Evolutionary conservation across 2,329 filamentous ascomycete genomes (phyloP).

Genomic region (Ophiostoma angusticollis): DNA sequence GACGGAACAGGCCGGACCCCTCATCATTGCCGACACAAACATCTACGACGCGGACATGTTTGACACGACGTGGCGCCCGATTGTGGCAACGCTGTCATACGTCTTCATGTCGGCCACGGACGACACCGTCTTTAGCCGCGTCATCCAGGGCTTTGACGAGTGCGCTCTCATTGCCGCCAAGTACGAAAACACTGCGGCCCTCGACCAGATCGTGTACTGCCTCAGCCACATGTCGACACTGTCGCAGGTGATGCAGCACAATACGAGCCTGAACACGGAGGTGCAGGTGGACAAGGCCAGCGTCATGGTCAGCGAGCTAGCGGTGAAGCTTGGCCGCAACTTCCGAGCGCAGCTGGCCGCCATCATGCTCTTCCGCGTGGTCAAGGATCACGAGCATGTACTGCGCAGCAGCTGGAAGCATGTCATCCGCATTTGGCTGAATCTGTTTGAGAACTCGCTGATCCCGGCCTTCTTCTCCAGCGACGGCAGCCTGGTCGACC

Average conservation of each 20-base stretch:
- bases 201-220: constrained; percentile 87
- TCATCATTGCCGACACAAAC: constrained; percentile 78
- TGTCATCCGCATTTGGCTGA: constrained; percentile 84
- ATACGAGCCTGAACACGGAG: constrained; percentile 85
- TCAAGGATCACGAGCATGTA: constrained; percentile 69
- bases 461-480: constrained; percentile 65
- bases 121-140: constrained; percentile 83
- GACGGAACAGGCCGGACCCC: constrained; percentile 58
- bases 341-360: constrained; percentile 89
- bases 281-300: constrained; percentile 83
- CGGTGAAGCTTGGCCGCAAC: constrained; percentile 87
- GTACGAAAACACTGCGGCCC: constrained; percentile 69
- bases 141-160: constrained; percentile 91
- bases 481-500: constrained; percentile 50
- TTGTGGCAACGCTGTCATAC: constrained; percentile 88
- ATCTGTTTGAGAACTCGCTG: constrained; percentile 90
- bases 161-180: constrained; percentile 84
- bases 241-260: constrained; percentile 50
- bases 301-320: constrained; percentile 97
- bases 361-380: constrained; percentile 85
- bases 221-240: constrained; percentile 84
- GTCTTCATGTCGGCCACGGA: constrained; percentile 99
- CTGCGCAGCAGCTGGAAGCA: constrained; percentile 68
- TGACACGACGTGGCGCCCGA: constrained; percentile 85
- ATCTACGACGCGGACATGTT: constrained; percentile 98